Evolutionary conservation across 1,284 basidiomycete genomes (phyloP), one percentile per base, ranked within the genome.

Genomic region (Melampsora americana): DNA sequence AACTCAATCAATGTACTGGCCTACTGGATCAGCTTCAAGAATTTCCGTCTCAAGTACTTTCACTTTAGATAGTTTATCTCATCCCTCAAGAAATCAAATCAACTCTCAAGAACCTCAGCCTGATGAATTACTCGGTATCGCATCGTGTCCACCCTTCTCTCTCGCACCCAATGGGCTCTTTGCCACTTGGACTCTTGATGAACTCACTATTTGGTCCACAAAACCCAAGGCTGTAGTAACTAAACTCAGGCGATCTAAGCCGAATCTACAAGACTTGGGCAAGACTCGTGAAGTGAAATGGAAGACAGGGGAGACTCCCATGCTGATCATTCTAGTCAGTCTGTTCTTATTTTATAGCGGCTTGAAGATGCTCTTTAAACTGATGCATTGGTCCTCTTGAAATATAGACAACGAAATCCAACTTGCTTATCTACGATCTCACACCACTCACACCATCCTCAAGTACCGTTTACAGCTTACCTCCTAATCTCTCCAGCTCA

Each of bases 1-100:
- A 6, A 42, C 6, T 42, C 39, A 12, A 42, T 66, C 32, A 30
- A 76, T 76, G 73, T 76, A 69, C 56, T 76, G 73, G 73, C 66
- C 73, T n/a, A 76, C 73, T 48, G 73, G 73, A 20, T 56, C 73
- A 20, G 73, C 73, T n/a, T 69, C 73, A 62, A 64, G 59, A 46
- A 56, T 76, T 26, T 61, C 73, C 1, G 32, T 61, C 53, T 68
- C 73, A 16, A 68, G 65, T 48, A 68, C 72, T 28, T 26, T 48
- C n/a, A 74, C 72, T 5, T 26, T 6, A 14, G n/a, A 66, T 42
- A 14, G n/a, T 1, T 16, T n/a, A 20, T 5, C 20, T 23, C 16
- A 46, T 35, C 61, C 20, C 11, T 39, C 26, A 23, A 30, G 26
- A 30, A 30, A 62, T 62, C 61, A 35, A 30, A 30, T 7, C 20